Evolutionary conservation across 305 asterid genomes (phyloP), one percentile per base, ranked within the genome.

Genomic region (Galium porrigens): DNA sequence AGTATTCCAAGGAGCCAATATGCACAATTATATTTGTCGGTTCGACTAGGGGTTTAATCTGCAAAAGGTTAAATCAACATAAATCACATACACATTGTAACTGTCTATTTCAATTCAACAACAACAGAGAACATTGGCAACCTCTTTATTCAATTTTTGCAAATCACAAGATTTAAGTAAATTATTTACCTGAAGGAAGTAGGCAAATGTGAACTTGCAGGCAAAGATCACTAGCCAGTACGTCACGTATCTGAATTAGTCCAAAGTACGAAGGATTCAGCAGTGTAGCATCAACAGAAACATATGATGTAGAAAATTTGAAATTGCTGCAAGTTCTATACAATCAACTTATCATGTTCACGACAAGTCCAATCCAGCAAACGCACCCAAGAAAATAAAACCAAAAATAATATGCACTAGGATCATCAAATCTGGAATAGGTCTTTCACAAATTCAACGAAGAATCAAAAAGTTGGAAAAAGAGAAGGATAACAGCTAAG

Each of bases 141-240:
- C 15, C 4, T 10, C 25, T 17, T 61, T 61, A 29, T 18, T 59
- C 34, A 22, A 1, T 8, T 36, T 37, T 42, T 63, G 22, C 0
- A 11, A 48, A 20, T 32, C 9, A 32, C 18, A 27, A 5, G 29
- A 37, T n/a, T 32, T 48, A 52, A 46, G 68, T 33, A 30, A 8
- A 68, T 39, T 57, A 73, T 95, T 80, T 85, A 79, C 99, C 97
- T 87, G 97, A 70, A 92, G 99, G 73, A 92, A 92, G 88, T 89
- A 92, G 32, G 99, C 85, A 70, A 92, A 92, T 2, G 95, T 76
- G 78, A 89, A 92, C 78, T 92, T 92, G 90, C 96, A 85, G 61
- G 82, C 78, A 68, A 92, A 87, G 75, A 92, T 90, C 79, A 87
- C 89, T 84, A 92, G 66, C 99, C 99, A 92, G 83, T 76, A 92